phyloP scores from a whole-genome alignment of 257 asterid genomes.

The Petunia secreta region DNA sequence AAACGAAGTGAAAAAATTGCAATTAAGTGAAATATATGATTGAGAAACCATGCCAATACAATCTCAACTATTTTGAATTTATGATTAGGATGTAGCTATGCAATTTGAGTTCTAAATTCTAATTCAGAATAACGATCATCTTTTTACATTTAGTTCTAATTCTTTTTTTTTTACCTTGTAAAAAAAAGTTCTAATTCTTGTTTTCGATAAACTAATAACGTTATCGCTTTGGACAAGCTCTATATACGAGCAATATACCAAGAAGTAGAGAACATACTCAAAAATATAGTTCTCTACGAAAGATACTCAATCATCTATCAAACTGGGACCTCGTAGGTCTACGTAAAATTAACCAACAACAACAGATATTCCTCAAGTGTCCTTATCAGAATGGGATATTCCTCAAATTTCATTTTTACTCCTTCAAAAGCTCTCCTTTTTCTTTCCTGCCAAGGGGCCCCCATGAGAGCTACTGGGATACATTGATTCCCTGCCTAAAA shows the following conservation, averaged over 20 bases:
- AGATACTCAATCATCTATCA: not conserved
- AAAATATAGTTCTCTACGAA: not conserved
- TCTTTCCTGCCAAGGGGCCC: conserved; percentile 7
- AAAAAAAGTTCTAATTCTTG: too few species aligned
- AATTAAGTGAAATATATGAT: conserved; percentile 10
- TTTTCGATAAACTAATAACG: too few species aligned
- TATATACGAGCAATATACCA: conserved; percentile 12
- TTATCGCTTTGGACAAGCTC: too few species aligned
- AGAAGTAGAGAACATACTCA: not conserved
- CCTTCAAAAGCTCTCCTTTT: conserved; percentile 15
- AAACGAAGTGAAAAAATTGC: conserved; percentile 5
- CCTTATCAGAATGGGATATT: too few species aligned
- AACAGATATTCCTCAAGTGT: too few species aligned
- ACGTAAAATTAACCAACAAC: conserved; percentile 13
- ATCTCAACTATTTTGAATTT: not conserved
- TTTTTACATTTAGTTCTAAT: too few species aligned
- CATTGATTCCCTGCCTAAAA: not conserved
- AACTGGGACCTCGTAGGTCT: not conserved
- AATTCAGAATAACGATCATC: too few species aligned
- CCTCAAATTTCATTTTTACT: not conserved
- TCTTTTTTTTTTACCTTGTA: too few species aligned
- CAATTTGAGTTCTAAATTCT: not conserved
- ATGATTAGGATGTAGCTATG: not conserved
- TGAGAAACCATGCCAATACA: not conserved
- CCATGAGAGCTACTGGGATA: not conserved